phyloP scores from a whole-genome alignment of 805 yeast species.

The Lachancea quebecensis region DNA sequence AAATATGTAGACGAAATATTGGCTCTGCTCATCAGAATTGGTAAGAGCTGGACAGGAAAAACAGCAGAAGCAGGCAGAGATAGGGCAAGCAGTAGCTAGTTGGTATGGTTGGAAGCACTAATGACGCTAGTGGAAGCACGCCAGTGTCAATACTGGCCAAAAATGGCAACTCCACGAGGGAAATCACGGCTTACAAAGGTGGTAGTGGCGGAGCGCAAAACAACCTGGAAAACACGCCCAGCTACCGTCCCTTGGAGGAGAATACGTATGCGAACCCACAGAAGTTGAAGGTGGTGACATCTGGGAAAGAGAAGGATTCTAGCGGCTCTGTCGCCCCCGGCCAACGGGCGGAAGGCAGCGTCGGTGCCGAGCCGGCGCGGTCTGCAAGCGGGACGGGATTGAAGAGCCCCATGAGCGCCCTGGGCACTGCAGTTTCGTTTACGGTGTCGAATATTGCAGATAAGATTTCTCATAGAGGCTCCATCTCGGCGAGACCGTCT shows the following conservation, averaged over 20 bases:
- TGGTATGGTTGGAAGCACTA: conserved; percentile 3
- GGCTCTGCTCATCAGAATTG: not conserved
- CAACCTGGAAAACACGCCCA: conserved; percentile 2
- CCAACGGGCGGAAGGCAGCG: not conserved
- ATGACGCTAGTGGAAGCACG: conserved; percentile 2
- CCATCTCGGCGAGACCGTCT: conserved; percentile 49
- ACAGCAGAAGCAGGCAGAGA: not conserved
- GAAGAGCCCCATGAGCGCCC: conserved; percentile 3
- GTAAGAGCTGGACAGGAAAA: not conserved
- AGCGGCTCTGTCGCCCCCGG: not conserved
- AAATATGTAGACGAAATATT: too few relatives aligned
- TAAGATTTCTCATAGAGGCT: conserved; percentile 44
- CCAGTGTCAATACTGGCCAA: conserved; percentile 13
- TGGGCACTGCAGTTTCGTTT: conserved; percentile 36
- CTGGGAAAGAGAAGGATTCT: conserved; percentile 1
- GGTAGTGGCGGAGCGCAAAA: not conserved
- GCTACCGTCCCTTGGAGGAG: conserved; percentile 8
- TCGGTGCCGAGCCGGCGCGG: not conserved
- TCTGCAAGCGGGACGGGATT: not conserved
- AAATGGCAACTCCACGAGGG: conserved; percentile 1
- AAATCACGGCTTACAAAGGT: conserved; percentile 4
- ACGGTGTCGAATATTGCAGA: conserved; percentile 39
- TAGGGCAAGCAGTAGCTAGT: not conserved
- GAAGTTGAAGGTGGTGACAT: conserved; percentile 7
- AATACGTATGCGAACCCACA: conserved; percentile 8